Evolutionary conservation across 805 yeast species (phyloP).

Genomic region (Maudiozyma bulderi): DNA sequence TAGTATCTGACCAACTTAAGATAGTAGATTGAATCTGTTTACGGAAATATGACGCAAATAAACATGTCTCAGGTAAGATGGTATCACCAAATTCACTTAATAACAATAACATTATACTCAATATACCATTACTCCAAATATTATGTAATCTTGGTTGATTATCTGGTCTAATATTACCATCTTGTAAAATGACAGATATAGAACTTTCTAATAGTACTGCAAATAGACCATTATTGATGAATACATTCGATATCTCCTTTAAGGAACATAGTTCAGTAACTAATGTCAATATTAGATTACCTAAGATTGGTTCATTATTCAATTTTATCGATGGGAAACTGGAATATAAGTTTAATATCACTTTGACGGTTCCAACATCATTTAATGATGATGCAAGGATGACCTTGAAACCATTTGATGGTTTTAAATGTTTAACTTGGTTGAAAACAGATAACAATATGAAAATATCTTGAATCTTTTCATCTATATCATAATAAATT

Average conservation of each 20-base stretch:
- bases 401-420: slow-evolving; percentile 38
- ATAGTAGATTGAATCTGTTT: slow-evolving; percentile 58
- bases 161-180: slow-evolving; percentile 50
- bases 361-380: slow-evolving; percentile 50
- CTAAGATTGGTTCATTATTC: slow-evolving; percentile 57
- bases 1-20: slow-evolving; percentile 51
- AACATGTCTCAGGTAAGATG: slow-evolving; percentile 53
- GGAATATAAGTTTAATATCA: slow-evolving; percentile 57
- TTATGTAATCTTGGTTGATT: slow-evolving; percentile 50
- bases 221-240: slow-evolving; percentile 56
- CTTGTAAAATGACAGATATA: slow-evolving; percentile 54
- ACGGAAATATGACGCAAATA: slow-evolving; percentile 52
- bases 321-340: slow-evolving; percentile 53
- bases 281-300: slow-evolving; percentile 60
- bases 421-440: slow-evolving; percentile 40
- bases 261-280: slow-evolving; percentile 58
- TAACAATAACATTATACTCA: slow-evolving; percentile 55
- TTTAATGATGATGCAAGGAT: slow-evolving; percentile 44
- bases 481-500: slow-evolving; percentile 32
- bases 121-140: slow-evolving; percentile 79
- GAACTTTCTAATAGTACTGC: slow-evolving; percentile 65
- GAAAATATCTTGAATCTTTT: slow-evolving; percentile 54
- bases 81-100: slow-evolving; percentile 54
- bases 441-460: slow-evolving; percentile 57
- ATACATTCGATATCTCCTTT: slow-evolving; percentile 53